A percentile compares a stretch with the other conserved stretches of the same genome.
phyloP scores from a whole-genome alignment of 371 early-diverging fungal genomes.

The Circinella minor region DNA sequence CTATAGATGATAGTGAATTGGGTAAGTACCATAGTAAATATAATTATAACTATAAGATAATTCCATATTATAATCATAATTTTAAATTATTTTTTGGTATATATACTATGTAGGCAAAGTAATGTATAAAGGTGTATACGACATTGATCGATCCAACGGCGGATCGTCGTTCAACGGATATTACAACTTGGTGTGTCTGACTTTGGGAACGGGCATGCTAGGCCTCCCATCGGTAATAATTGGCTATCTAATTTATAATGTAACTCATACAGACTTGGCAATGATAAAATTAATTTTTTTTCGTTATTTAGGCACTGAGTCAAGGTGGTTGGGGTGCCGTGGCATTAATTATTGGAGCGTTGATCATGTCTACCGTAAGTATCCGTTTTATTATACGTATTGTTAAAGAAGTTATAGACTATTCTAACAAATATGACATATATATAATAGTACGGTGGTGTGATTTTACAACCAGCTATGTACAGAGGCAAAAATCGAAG shows the following conservation, averaged over 20 bases:
- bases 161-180: conserved; percentile 45
- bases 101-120: conserved; percentile 9
- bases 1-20: too few relatives aligned
- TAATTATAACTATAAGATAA: too few relatives aligned
- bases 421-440: background rate
- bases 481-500: background rate
- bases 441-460: conserved; percentile 3
- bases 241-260: too few relatives aligned
- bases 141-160: conserved; percentile 18
- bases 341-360: conserved; percentile 73
- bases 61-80: too few relatives aligned
- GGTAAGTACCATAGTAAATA: too few relatives aligned
- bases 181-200: conserved; percentile 72
- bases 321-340: conserved; percentile 83
- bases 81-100: too few relatives aligned
- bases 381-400: too few relatives aligned
- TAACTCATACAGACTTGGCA: too few relatives aligned
- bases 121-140: conserved; percentile 14
- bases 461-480: conserved; percentile 31
- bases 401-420: too few relatives aligned
- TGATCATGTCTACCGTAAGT: conserved; percentile 68
- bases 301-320: conserved; percentile 9
- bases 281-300: background rate
- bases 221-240: conserved; percentile 61
- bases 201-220: conserved; percentile 82